These are phyloP conservation scores for Orobanche coerulescens DNA, from an alignment of 257 asterid genomes.

Conservation along the genomic window DNA sequence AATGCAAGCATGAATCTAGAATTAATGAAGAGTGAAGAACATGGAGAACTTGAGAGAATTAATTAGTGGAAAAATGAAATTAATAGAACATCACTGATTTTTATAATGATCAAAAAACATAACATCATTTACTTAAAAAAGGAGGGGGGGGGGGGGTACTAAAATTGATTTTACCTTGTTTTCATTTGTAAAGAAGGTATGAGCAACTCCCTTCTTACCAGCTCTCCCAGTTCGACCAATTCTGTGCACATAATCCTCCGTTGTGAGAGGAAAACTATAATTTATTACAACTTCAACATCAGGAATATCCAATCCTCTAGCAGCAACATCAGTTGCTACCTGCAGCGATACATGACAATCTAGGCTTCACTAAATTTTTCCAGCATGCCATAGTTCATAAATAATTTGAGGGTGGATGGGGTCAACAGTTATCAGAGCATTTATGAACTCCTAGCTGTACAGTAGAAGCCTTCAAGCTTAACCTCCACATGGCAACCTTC, in stretches of 20 bases:
- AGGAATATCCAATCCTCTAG: constrained; percentile 93
- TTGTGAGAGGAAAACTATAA: constrained; percentile 93
- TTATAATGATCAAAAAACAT: too few species aligned
- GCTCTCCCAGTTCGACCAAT: constrained; percentile 99
- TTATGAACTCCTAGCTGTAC: neutral
- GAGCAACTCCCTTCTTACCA: constrained; percentile 99
- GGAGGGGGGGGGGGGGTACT: too few species aligned
- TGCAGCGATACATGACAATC: constrained; percentile 30
- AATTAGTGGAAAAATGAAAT: too few species aligned
- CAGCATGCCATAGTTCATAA: neutral
- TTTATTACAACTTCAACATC: constrained; percentile 95
- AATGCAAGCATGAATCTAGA: too few species aligned
- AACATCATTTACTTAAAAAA: too few species aligned
- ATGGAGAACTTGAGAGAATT: too few species aligned
- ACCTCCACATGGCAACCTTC: neutral
- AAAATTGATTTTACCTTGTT: constrained; percentile 53
- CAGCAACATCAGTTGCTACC: constrained; percentile 99
- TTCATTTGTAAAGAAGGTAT: constrained; percentile 93
- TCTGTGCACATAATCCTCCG: constrained; percentile 95
- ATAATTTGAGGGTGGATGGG: neutral
- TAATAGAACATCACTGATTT: too few species aligned
- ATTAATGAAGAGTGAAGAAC: too few species aligned
- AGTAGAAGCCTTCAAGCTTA: neutral
- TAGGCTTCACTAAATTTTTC: neutral
- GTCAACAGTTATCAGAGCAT: neutral